phyloP scores from a whole-genome alignment of 805 yeast species.

The Henningerozyma blattae region DNA sequence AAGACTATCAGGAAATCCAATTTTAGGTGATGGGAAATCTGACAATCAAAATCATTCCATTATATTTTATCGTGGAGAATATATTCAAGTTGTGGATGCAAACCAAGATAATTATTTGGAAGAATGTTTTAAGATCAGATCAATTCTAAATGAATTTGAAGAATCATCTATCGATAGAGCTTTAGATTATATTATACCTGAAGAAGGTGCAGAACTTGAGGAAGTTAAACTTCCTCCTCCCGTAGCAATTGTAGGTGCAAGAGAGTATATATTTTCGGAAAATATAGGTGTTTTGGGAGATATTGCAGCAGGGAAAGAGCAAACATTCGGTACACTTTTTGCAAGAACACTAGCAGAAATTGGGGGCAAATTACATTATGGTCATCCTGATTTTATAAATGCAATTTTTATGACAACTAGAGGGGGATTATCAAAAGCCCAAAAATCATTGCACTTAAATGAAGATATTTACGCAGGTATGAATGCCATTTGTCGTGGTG shows the following conservation, averaged over 20 bases:
- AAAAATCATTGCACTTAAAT: constrained; percentile 81
- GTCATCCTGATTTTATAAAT: constrained; percentile 92
- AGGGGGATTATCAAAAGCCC: constrained; percentile 94
- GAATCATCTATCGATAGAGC: constrained; percentile 45
- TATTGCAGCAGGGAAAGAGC: constrained; percentile 95
- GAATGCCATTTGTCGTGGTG: constrained; percentile 81
- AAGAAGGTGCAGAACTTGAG: constrained; percentile 25
- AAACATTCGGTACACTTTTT: constrained; percentile 91
- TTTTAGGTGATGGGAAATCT: constrained; percentile 91
- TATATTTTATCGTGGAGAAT: constrained; percentile 85
- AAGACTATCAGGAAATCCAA: constrained; percentile 86
- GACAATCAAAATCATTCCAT: constrained; percentile 88
- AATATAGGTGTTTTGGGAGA: constrained; percentile 88
- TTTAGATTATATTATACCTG: constrained; percentile 53
- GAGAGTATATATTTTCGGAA: constrained; percentile 91
- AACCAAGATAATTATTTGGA: constrained; percentile 93
- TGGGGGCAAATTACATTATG: constrained; percentile 91
- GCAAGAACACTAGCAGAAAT: constrained; percentile 88
- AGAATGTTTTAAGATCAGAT: constrained; percentile 83
- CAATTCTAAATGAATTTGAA: constrained; percentile 84
- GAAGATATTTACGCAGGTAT: constrained; percentile 96
- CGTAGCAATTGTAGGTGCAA: constrained; percentile 89
- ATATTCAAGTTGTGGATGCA: constrained; percentile 89
- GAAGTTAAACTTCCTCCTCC: constrained; percentile 49
- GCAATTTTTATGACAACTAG: constrained; percentile 87